Percentiles rank a stretch among this genome's conserved stretches.
Conservation (phyloP, 2,329 filamentous ascomycete genomes). For the Aspergillus sp. region DNA sequence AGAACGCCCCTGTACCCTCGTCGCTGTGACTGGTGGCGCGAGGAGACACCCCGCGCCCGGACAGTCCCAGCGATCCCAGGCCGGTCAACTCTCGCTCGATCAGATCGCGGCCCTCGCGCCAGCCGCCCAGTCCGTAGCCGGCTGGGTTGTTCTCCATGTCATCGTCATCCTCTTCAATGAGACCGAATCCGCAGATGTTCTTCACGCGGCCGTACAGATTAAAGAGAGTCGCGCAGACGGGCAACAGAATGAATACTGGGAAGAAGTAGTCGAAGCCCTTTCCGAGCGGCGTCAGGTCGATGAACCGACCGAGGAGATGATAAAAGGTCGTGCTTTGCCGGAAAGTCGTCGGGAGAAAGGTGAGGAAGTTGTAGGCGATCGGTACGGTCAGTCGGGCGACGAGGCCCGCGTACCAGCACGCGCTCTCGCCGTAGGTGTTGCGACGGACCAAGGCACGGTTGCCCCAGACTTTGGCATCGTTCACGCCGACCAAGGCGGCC, state of each 20-base stretch:
- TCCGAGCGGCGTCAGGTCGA: conserved; percentile 79
- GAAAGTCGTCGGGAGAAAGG: conserved; percentile 72
- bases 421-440: conserved; percentile 88
- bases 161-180: conserved; percentile 71
- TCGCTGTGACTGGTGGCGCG: conserved; percentile 26
- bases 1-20: conserved; percentile 27
- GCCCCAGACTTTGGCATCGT: conserved; percentile 95
- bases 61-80: conserved; percentile 47
- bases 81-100: conserved; percentile 83
- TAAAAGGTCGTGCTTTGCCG: conserved; percentile 83
- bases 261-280: conserved; percentile 85
- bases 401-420: conserved; percentile 93
- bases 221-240: conserved; percentile 81
- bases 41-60: conserved; percentile 30
- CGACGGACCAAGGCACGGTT: conserved; percentile 85
- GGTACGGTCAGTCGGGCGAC: conserved; percentile 91
- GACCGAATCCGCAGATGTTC: conserved; percentile 74
- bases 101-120: conserved; percentile 87
- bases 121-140: conserved; percentile 74
- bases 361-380: conserved; percentile 93
- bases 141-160: conserved; percentile 60
- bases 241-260: conserved; percentile 81
- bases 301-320: conserved; percentile 75
- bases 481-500: conserved; percentile 82
- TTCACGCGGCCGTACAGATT: conserved; percentile 83